Base-by-base conservation (phyloP, 805 yeast species). In the Teunomyces aglyptinius region DNA sequence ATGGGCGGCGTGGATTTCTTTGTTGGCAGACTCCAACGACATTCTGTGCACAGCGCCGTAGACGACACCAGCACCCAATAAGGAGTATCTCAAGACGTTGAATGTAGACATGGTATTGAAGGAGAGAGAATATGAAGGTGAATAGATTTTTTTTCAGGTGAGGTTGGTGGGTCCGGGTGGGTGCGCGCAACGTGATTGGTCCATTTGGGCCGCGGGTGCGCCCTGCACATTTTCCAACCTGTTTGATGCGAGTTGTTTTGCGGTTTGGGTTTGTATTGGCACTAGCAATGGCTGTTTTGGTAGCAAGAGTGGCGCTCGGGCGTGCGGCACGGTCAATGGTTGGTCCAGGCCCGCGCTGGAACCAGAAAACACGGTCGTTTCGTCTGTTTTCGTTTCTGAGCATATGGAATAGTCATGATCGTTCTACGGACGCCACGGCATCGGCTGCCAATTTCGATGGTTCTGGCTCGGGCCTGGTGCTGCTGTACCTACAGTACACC, bases 51-150 rank as follows among this genome's bases (percentile, higher is more conserved):
- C 78, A 54, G 89, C 87, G 59, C 99, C 99, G 73, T 88, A 89
- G 51, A 81, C 77, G 49, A 91, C 75, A 69, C 99, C 99, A 57
- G 89, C 81, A 45, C 87, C 92, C 57, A 92, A 80, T 46, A 95
- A 85, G 57, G 96, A 76, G 84, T 94, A 92, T 84, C 98, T 89
- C 65, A 91, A 81, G 63, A 91, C 90, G 86, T 86, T 72, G 59
- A 72, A 68, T 39, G 61, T 55, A 44, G 73, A 67, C 73, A 68
- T 68, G 39, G 38, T 47, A 5, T 20, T 12, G 4, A 15, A 16
- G 18, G 28, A 41, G 35, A 24, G 33, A 22, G 16, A 24, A 16
- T 6, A 15, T 4, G 27, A 19, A 4, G 15, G 29, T 7, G 33
- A 19, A 12, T 18, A 26, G 31, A 15, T 32, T 29, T 34, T 34